Evolutionary conservation across 164 flowering plant genomes (phyloP).

Genomic region (Aristolochia californica): DNA sequence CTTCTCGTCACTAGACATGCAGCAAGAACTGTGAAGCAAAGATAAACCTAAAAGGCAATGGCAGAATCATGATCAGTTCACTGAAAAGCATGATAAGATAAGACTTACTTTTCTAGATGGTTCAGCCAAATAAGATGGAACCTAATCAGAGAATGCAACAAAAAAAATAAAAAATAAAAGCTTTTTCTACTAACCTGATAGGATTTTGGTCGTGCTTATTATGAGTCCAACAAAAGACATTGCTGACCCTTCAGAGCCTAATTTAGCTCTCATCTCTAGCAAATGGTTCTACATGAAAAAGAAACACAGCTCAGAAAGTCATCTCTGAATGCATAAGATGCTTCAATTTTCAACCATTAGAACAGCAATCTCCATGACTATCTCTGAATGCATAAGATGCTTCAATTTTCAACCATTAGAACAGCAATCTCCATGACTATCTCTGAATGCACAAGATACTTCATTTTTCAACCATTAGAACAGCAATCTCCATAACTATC

Average conservation of each 20-base stretch:
- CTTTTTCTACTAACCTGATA: slow-evolving; percentile 51
- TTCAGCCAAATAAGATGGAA: not conserved
- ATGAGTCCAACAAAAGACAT: slow-evolving; percentile 51
- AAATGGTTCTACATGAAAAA: slow-evolving; percentile 48
- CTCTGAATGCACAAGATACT: not conserved
- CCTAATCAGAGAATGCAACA: not conserved
- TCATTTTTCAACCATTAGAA: not conserved
- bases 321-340: not conserved
- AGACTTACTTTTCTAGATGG: too few relatives aligned
- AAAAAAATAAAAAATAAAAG: not conserved
- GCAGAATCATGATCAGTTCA: not conserved
- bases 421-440: not conserved
- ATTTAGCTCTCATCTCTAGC: slow-evolving; percentile 51
- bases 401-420: not conserved
- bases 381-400: not conserved
- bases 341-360: not conserved
- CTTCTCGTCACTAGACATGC: slow-evolving; percentile 15
- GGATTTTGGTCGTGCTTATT: slow-evolving; percentile 56
- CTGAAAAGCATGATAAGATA: too few relatives aligned
- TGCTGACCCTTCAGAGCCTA: slow-evolving; percentile 21
- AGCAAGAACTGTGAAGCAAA: slow-evolving; percentile 27
- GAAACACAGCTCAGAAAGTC: not conserved
- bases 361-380: not conserved
- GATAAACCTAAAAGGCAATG: slow-evolving; percentile 38
- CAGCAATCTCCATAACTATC: not conserved